Evolutionary conservation across 202 grass and related monocot species (phyloP), one percentile per base, ranked within the genome.

Genomic region (Panicum virgatum): DNA sequence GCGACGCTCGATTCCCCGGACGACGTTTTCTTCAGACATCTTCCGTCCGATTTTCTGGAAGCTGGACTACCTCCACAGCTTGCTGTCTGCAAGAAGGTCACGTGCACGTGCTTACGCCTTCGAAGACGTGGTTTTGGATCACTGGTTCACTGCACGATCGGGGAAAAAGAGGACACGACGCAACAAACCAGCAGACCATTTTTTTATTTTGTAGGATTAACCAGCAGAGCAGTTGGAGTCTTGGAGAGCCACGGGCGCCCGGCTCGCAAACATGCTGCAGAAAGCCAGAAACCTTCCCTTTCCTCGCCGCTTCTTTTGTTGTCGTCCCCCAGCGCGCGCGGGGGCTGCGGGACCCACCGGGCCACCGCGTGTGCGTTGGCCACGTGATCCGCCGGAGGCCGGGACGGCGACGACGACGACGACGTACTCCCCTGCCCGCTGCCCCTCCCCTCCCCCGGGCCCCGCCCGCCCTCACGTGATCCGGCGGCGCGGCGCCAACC

Each of bases 341-440:
- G 50, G 46, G 80, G 76, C 11, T 46, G 73, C 83, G 32, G 44
- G 7, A 0, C 25, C 57, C 57, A 11, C 25, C 12, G 25, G 78
- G 25, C 42, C 72, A 76, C 79, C 85, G 12, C 32, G 54, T 12
- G 54, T 82, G 89, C 79, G 94, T 86, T 94, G 94, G 88, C 93
- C 88, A 96, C 90, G 85, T 96, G 87, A 92, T 44, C 23, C 73
- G 36, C 27, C 80, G 45, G 32, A 12, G 2, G 16, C 15, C 9
- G 1, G 50, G 51, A 8, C 20, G 73, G 26, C 44, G 44, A 19
- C 47, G 53, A 18, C 39, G 48, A 45, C 16, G 1, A 11, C 64
- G 57, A 64, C 50, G 83, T 62, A 46, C 36, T 7, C 47, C 16
- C 15, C 53, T 11, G n/a, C n/a, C n/a, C n/a, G n/a, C n/a, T n/a